phyloP scores from a whole-genome alignment of 2,329 filamentous ascomycete genomes.

The Colletotrichum tofieldiae region DNA sequence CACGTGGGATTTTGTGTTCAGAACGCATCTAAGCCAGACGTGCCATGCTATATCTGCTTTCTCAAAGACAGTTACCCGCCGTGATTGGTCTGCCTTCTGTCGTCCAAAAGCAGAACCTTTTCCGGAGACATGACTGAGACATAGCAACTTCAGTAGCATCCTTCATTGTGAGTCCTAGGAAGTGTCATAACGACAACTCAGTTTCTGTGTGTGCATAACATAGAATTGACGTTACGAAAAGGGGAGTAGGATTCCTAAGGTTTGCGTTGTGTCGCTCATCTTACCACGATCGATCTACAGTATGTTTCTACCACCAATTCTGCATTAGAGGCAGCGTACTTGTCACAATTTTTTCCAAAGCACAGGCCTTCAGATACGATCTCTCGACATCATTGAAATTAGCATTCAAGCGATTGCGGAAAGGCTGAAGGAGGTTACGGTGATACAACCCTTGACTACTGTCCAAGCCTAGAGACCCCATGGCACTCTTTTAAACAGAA shows the following conservation, averaged over 20 bases:
- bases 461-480: no score
- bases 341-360: not conserved
- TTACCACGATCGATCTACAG: not conserved
- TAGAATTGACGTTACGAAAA: not conserved
- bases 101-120: not conserved
- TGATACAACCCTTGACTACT: no score
- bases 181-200: not conserved
- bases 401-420: not conserved
- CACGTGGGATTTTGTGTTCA: not conserved
- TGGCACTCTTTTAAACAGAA: not conserved
- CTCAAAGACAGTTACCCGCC: not conserved
- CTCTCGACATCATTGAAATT: no score
- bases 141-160: not conserved
- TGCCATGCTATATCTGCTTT: no score
- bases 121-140: not conserved
- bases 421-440: no score
- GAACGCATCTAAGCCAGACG: no score
- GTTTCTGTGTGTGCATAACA: not conserved
- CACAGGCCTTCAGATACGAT: not conserved
- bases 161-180: not conserved
- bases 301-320: not conserved
- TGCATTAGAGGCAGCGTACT: not conserved
- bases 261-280: not conserved
- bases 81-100: not conserved
- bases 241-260: no score